Conservation (phyloP, 306 rosid genomes). For the Inga leiocalycina region DNA sequence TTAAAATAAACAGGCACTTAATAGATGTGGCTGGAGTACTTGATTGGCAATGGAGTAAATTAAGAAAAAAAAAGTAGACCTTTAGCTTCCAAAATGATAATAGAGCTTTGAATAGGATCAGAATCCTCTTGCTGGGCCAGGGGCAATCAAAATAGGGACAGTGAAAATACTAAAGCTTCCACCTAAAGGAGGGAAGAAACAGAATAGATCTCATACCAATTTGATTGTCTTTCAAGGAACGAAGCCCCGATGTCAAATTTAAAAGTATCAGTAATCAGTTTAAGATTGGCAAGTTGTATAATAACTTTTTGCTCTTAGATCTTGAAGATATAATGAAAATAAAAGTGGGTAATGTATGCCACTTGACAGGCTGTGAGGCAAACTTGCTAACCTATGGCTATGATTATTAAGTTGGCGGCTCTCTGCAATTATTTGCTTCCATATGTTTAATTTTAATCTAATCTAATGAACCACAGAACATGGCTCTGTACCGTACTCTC, state of each 20-base stretch:
- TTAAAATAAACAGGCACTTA: too few relatives aligned
- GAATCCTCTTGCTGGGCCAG: slow-evolving; percentile 39
- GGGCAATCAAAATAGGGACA: slow-evolving; percentile 24
- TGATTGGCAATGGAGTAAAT: not conserved
- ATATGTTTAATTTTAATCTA: not conserved
- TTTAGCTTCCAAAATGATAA: slow-evolving; percentile 7
- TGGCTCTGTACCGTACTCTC: not conserved
- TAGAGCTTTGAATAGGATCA: slow-evolving; percentile 27
- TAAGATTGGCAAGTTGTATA: not conserved
- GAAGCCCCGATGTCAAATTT: not conserved
- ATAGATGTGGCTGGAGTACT: not conserved
- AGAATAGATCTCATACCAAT: slow-evolving; percentile 9
- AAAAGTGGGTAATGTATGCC: not conserved
- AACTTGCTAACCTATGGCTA: not conserved
- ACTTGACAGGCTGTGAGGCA: slow-evolving; percentile 9
- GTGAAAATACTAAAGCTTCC: not conserved
- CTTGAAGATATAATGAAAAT: not conserved
- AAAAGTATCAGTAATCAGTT: not conserved
- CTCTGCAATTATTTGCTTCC: not conserved
- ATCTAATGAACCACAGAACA: slow-evolving; percentile 22
- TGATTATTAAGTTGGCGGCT: slow-evolving; percentile 10
- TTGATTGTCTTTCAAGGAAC: not conserved
- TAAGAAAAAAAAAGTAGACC: not conserved
- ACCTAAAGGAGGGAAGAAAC: slow-evolving; percentile 10
- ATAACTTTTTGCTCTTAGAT: not conserved